phyloP scores from a whole-genome alignment of 2,329 filamentous ascomycete species.

The Blastomyces parvus region DNA sequence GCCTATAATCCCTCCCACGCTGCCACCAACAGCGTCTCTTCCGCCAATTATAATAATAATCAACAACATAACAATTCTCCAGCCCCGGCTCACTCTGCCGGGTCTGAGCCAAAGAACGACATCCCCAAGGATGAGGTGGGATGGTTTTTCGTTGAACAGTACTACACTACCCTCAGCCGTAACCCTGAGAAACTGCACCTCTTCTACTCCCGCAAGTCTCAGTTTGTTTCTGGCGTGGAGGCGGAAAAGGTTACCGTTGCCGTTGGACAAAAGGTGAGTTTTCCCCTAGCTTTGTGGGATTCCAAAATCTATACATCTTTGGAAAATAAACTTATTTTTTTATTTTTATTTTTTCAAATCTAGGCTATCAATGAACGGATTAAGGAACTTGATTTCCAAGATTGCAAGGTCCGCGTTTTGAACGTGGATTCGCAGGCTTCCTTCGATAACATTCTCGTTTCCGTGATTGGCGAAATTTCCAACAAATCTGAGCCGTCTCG shows the following conservation, averaged over 20 bases:
- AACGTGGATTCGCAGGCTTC: constrained; percentile 97
- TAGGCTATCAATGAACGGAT: constrained; percentile 92
- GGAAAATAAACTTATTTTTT: constrained; percentile 5
- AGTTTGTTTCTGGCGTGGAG: constrained; percentile 87
- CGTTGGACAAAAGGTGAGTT: constrained; percentile 72
- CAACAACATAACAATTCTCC: constrained; percentile 24
- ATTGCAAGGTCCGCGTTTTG: constrained; percentile 95
- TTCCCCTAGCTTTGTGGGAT: neutral
- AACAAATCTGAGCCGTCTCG: constrained; percentile 85
- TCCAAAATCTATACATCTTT: neutral
- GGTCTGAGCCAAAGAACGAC: constrained; percentile 32
- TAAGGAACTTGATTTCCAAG: constrained; percentile 83
- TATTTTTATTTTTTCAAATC: constrained; percentile 14
- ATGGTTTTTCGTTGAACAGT: constrained; percentile 99
- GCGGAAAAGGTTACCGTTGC: constrained; percentile 79
- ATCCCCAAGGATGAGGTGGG: constrained; percentile 85
- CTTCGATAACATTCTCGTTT: constrained; percentile 87
- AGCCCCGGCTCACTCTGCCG: constrained; percentile 30
- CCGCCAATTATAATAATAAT: constrained; percentile 20
- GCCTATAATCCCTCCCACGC: constrained; percentile 29
- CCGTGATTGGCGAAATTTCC: constrained; percentile 95
- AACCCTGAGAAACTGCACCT: constrained; percentile 87
- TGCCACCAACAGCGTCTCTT: constrained; percentile 27
- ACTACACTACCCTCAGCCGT: constrained; percentile 96
- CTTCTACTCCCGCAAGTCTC: constrained; percentile 93